Evolutionary conservation across 2,329 filamentous ascomycete species (phyloP), one percentile per base, ranked within the genome.

Genomic region (Tothia fuscella): DNA sequence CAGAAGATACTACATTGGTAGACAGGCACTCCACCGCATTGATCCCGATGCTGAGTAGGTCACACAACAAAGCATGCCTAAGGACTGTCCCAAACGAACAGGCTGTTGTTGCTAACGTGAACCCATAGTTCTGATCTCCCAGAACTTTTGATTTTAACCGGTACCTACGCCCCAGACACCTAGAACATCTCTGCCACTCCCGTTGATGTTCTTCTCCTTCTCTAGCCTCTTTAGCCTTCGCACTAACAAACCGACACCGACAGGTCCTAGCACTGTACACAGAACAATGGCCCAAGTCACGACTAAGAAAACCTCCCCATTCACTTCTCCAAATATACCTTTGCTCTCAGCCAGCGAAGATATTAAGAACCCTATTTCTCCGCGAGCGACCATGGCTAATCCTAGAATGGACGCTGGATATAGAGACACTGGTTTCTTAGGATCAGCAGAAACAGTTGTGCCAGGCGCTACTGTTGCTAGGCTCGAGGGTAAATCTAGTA

Each of bases 301-400:
- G 0, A 72, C 60, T 3, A 75, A 54, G 45, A 72, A 76, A 0
- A 70, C 62, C 26, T 71, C 64, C 0, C 66, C 64, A 13, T 56
- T 55, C 6, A 36, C 34, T 1, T 49, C 42, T 5, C 50, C 46
- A 45, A 73, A 73, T 9, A 73, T 62, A 0, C 68, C 66, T 12
- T 64, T 60, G 4, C 60, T 68, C 50, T 83, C 70, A 0, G 80
- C 80, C 0, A 87, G 57, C 0, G 78, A 75, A 1, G 78, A 77
- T 46, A 91, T 84, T 32, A 89, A 57, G 47, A 86, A 86, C 0
- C 82, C 82, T 25, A 89, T 84, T 55, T 91, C 83, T 1, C 83
- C 82, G n/a, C 82, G 68, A 0, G 82, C 76, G 0, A 81, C 72
- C 82, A 89, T 89, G 3, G 74, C 74, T 14, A 71, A 64, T 0